These are phyloP conservation scores for Austroboletus olivaceoglutinosus DNA, from an alignment of 1,284 basidiomycete species.

Conservation along the genomic window DNA sequence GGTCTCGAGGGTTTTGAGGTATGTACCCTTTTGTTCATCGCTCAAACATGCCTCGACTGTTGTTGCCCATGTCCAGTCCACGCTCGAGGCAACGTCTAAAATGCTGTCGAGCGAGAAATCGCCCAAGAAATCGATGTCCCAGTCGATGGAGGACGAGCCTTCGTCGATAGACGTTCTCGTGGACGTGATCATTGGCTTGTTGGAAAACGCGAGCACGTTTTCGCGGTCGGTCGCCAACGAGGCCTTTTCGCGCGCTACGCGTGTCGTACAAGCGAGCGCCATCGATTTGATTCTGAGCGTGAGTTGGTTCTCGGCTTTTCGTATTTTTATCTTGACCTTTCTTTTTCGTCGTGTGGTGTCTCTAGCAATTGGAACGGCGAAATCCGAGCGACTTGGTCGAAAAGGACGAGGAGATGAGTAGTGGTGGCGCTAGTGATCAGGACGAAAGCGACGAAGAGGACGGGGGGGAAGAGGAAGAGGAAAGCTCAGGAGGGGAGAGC, in stretches of 20 bases:
- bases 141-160: slow-evolving; percentile 31
- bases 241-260: slow-evolving; percentile 76
- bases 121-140: slow-evolving; percentile 42
- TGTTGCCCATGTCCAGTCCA: slow-evolving; percentile 39
- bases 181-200: slow-evolving; percentile 84
- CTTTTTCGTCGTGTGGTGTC: neutral
- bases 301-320: slow-evolving; percentile 33
- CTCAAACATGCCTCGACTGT: neutral
- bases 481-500: slow-evolving; percentile 35
- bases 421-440: slow-evolving; percentile 38
- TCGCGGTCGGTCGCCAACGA: slow-evolving; percentile 80
- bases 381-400: slow-evolving; percentile 57
- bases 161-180: slow-evolving; percentile 82
- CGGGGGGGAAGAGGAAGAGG: slow-evolving; percentile 36
- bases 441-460: slow-evolving; percentile 43
- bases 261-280: slow-evolving; percentile 69
- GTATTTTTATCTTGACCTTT: neutral
- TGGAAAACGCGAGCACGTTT: slow-evolving; percentile 85
- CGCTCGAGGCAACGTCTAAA: slow-evolving; percentile 50
- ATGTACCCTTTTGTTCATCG: slow-evolving; percentile 13
- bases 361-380: slow-evolving; percentile 78
- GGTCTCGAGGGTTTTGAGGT: slow-evolving; percentile 65
- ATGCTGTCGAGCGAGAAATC: slow-evolving; percentile 50
- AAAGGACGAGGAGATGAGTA: slow-evolving; percentile 39
- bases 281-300: slow-evolving; percentile 84